A percentile compares a stretch with the other conserved stretches of the same genome.
Evolutionary conservation across 2,329 filamentous ascomycete species (phyloP).

Genomic region (Cadophora luteo-olivacea): DNA sequence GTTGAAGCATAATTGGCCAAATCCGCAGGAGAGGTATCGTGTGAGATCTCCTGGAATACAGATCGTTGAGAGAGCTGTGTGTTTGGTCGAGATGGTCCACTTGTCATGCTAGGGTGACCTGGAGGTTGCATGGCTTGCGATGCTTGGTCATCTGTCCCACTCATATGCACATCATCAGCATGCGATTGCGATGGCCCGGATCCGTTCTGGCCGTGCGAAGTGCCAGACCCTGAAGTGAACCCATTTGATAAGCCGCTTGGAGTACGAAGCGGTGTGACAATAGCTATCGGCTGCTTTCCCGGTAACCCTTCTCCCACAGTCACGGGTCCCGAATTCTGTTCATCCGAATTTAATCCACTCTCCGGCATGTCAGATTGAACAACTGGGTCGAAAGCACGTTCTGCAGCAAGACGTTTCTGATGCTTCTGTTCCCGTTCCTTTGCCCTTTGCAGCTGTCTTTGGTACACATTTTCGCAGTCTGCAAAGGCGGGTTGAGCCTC

Average conservation of each 20-base stretch:
- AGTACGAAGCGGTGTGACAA: conserved; percentile 49
- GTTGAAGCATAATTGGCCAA: conserved; percentile 86
- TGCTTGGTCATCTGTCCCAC: conserved; percentile 55
- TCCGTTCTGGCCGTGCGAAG: conserved; percentile 43
- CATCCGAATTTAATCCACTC: conserved; percentile 47
- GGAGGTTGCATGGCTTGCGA: conserved; percentile 58
- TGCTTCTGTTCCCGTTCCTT: conserved; percentile 65
- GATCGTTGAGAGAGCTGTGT: conserved; percentile 67
- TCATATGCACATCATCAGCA: conserved; percentile 68
- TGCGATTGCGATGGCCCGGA: conserved; percentile 13
- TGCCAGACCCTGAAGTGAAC: conserved; percentile 52
- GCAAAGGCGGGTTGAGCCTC: conserved; percentile 70
- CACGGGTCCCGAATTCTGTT: conserved; percentile 60
- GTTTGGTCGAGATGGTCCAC: conserved; percentile 54
- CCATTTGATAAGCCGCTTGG: conserved; percentile 66
- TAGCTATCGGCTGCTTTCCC: conserved; percentile 47
- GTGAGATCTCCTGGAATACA: conserved; percentile 61
- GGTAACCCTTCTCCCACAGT: conserved; percentile 70
- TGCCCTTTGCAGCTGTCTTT: conserved; percentile 71
- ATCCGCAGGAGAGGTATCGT: conserved; percentile 63
- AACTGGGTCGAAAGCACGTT: conserved; percentile 38
- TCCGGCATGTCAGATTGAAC: conserved; percentile 57
- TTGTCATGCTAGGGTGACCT: conserved; percentile 48
- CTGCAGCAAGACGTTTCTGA: conserved; percentile 52
- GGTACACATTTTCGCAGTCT: conserved; percentile 84